Base-by-base conservation (phyloP, 2,329 filamentous ascomycete species). In the Colletotrichum theobromicola region DNA sequence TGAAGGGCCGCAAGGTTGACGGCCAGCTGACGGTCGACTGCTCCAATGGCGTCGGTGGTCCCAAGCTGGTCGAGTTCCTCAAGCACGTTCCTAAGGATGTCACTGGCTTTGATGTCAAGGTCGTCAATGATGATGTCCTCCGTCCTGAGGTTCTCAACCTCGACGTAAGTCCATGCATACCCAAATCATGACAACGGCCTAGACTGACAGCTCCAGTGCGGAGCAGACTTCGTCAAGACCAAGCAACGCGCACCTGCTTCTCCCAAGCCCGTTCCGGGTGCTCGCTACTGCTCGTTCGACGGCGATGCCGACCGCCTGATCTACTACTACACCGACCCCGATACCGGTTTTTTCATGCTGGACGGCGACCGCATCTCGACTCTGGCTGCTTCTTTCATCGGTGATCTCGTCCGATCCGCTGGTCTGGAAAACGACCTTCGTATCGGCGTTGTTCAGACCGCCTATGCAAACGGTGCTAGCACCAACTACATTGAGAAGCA, bases 331-430 rank as follows among this genome's bases (percentile, higher is more conserved):
- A 87, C 93, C 79, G 95, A 98, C 80, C 90, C 93, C 15, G 92
- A 95, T 77, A 93, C 92, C 71, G 92, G 93, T 28, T 99, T 99
- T 89, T 93, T 94, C 81, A 94, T 99, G 82, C 92, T 99, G 15
- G 97, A 99, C 80, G 97, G 97, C 75, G 97, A 99, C 85, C 95
- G 96, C 67, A 99, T 99, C 81, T 96, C 97, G 7, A 98, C 96
- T 4, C 92, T 99, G 66, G 95, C 95, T 15, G 97, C 97, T 55
- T 95, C 94, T 2, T 99, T 98, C 87, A 95, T 99, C 77, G 94
- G 94, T 46, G 96, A 98, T 77, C 93, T 98, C 35, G 92, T 95
- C 66, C 92, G 93, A 71, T 93, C 93, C 75, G 94, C 95, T 70
- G 94, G 94, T 16, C 90, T 99, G 34, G 89, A 92, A 63, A 91